Evolutionary conservation across 148 eudicot species (phyloP), one percentile per base, ranked within the genome.

Genomic region (Vaccinium corymbosum): DNA sequence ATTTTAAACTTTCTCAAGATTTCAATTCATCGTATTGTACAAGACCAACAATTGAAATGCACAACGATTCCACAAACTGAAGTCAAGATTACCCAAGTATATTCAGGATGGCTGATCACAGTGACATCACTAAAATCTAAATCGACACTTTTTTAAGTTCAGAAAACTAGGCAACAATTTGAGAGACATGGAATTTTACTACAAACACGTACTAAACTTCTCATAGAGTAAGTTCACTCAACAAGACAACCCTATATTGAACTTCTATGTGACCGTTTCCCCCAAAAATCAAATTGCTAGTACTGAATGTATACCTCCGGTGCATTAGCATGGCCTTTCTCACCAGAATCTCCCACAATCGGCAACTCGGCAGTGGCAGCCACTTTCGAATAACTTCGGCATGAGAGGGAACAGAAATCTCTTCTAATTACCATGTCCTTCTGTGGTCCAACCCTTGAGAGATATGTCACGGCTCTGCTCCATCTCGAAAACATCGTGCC

Each of bases 401-500:
- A 56, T 6, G 88, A 64, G n/a, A 83, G 74, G 68, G 25, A 59
- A 73, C 81, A 76, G 32, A 82, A 79, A 83, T 81, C 90, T 10
- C 82, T 82, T 29, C 75, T 8, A 56, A 80, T 79, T 74, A 84
- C 87, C 71, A 49, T 4, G 72, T 74, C 84, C 50, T 66, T 72
- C 77, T 83, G 87, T 1, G 86, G 86, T 64, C 88, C 88, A 81
- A 83, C 88, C 87, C 81, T 89, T 84, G 86, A 89, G 17, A 91
- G 22, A 22, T 85, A 84, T 77, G 82, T 84, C 55, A 86, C 49
- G 57, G 85, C 86, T 87, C 88, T 90, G 85, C 90, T 83, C 92
- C 94, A 94, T 86, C 93, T 83, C 42, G 94, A 83, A 81, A 89
- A 75, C 96, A 93, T 93, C 76, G 48, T 75, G 17, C 2, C 15